Evolutionary conservation across 164 flowering plant species (phyloP), one percentile per base, ranked within the genome.

Genomic region (Chimonanthus praecox): DNA sequence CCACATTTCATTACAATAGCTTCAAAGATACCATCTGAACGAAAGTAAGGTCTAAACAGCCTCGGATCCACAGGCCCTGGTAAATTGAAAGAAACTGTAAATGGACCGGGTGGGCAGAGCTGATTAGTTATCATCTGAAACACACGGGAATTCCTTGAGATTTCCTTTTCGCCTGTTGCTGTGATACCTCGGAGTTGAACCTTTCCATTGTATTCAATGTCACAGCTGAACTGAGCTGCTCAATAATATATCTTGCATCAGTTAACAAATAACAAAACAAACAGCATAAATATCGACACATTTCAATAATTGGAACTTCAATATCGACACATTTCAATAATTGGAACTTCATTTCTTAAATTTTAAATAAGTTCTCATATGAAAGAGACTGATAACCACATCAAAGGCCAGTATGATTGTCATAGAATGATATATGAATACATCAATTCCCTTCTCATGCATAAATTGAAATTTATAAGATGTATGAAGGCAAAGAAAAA

Each of bases 31-130:
- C 92, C 91, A 75, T 88, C 87, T 2, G 85, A 63, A 64, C 87
- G 73, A 70, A 90, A 87, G 58, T 67, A 62, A 0, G 82, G 84
- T 33, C 71, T 64, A 70, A 80, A 81, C 74, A 88, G 67, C 76
- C 89, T 81, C 4, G 94, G 94, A 68, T 90, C 90, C 6, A 88
- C 92, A 4, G 87, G 89, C 16, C 91, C 94, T 0, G 94, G 94
- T 47, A 90, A 82, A 8, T 64, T 79, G 71, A 87, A 90, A 5
- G 80, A 78, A 16, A 88, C 47, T 0, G 80, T 65, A 77, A 90
- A 90, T 5, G 85, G 87, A 18, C 94, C 90, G 4, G 92, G 82
- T 3, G 90, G 84, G 79, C 87, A 84, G 64, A 86, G 73, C 67
- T 85, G 84, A 76, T 81, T 79, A 21, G 82, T 71, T 71, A 64